Base-by-base conservation (phyloP, 169 alveolate genomes). In the Plasmodium sp. region DNA sequence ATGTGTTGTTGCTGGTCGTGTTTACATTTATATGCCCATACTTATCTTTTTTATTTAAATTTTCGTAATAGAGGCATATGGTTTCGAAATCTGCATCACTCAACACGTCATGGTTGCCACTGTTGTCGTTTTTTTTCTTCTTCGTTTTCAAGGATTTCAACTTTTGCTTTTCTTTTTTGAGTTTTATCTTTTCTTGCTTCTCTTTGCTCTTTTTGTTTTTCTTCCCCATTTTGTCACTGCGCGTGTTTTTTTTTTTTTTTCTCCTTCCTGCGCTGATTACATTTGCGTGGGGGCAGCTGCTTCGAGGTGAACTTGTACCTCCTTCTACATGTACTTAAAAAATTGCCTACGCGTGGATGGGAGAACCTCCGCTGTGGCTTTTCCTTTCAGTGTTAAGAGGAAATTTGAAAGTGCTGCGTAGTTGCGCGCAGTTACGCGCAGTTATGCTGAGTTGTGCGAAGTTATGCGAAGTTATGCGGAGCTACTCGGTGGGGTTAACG, bases 11-110 rank as follows among this genome's bases (percentile, higher is more conserved):
- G 33, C 93, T 48, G 48, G 86, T 86, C n/a, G 75, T 92, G 7
- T 81, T 92, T 73, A 90, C 77, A 80, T 90, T 90, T 80, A 90
- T 90, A 39, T 90, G 94, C 41, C 91, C 90, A 90, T 62, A 90
- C 54, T 90, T 43, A 80, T 62, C 62, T 34, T 90, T 90, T 80
- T 90, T 90, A 54, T 90, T 90, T 67, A 90, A 90, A 67, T 90
- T 90, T 80, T 90, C 94, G 83, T 90, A 90, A 81, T 90, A 90
- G 58, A 90, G 62, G 54, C 94, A 90, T 41, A 90, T 90, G 34
- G 91, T 90, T 43, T 90, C 94, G 67, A 90, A 90, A 67, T 90
- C 94, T 67, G 82, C 94, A 72, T 67, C 94, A 90, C 90, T 80
- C 72, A 90, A 90, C n/a, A 54, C 83, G 36, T 75, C 83, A 75